phyloP scores from a whole-genome alignment of 805 yeast genomes.

The Yarrowia sp. region DNA sequence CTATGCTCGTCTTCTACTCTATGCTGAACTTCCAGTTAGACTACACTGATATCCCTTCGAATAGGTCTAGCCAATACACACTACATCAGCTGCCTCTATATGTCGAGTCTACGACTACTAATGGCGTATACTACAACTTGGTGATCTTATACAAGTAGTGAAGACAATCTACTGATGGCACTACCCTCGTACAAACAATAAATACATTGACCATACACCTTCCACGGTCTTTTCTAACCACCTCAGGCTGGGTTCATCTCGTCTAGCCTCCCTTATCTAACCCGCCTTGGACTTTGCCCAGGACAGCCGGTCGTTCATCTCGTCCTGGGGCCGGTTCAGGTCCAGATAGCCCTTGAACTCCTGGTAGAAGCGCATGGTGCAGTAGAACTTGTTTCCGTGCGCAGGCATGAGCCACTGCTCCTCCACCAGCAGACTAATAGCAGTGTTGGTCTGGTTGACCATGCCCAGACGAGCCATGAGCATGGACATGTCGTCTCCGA shows the following conservation, averaged over 20 bases:
- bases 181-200: too few species aligned
- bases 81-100: too few species aligned
- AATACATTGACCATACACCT: slow-evolving; percentile 2
- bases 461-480: background rate
- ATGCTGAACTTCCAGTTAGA: too few species aligned
- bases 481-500: background rate
- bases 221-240: too few species aligned
- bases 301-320: slow-evolving; percentile 11
- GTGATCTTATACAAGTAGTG: too few species aligned
- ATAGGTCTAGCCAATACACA: too few species aligned
- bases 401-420: background rate
- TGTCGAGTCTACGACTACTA: too few species aligned
- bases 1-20: too few species aligned
- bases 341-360: slow-evolving; percentile 10
- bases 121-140: too few species aligned
- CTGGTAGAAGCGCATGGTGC: slow-evolving; percentile 6
- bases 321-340: background rate
- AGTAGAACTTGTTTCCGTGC: background rate
- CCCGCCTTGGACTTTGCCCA: slow-evolving; percentile 5
- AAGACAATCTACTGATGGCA: too few species aligned
- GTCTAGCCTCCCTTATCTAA: background rate
- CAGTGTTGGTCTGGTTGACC: background rate
- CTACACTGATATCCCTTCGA: too few species aligned
- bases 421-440: background rate
- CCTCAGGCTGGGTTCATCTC: background rate